A percentile compares a stretch with the other conserved stretches of the same genome.
Conservation (phyloP, 805 yeast genomes). For the Jamesozyma rosinii region DNA sequence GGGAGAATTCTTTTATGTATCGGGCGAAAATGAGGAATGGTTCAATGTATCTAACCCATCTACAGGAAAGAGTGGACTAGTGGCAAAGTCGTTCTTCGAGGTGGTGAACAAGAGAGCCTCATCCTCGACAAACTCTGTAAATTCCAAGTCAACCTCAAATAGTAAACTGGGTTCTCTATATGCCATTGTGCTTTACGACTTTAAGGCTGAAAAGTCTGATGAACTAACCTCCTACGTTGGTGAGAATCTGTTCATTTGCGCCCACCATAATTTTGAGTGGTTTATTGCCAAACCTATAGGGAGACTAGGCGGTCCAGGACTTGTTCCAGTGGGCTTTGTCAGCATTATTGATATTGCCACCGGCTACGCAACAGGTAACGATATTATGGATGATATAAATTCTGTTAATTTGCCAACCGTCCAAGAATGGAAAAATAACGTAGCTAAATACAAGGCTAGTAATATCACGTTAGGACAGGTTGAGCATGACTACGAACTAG, state of each 20-base stretch:
- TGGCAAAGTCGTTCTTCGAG: constrained; percentile 78
- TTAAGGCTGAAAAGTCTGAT: constrained; percentile 66
- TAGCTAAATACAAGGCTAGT: constrained; percentile 87
- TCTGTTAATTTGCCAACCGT: constrained; percentile 77
- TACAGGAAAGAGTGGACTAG: constrained; percentile 69
- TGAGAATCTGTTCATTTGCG: constrained; percentile 85
- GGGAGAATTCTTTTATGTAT: constrained; percentile 86
- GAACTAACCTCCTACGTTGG: constrained; percentile 80
- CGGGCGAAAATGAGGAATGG: constrained; percentile 60
- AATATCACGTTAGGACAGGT: constrained; percentile 64
- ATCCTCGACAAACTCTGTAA: neutral
- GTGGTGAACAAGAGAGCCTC: constrained; percentile 51
- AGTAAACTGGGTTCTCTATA: constrained; percentile 44
- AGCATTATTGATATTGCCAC: constrained; percentile 72
- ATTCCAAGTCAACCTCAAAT: constrained; percentile 5
- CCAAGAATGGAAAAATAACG: constrained; percentile 87
- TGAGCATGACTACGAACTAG: constrained; percentile 29
- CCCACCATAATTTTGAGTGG: constrained; percentile 96
- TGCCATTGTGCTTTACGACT: constrained; percentile 80
- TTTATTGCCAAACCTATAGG: constrained; percentile 94
- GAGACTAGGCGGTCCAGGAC: constrained; percentile 92
- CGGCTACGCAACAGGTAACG: constrained; percentile 47
- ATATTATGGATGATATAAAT: constrained; percentile 49
- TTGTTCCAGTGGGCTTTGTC: constrained; percentile 86
- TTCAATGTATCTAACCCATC: constrained; percentile 84